Percentiles rank a stretch among this genome's conserved stretches.
Evolutionary conservation across 108 stramenopile genomes (phyloP).

Genomic region (Hondaea fermentalgiana): DNA sequence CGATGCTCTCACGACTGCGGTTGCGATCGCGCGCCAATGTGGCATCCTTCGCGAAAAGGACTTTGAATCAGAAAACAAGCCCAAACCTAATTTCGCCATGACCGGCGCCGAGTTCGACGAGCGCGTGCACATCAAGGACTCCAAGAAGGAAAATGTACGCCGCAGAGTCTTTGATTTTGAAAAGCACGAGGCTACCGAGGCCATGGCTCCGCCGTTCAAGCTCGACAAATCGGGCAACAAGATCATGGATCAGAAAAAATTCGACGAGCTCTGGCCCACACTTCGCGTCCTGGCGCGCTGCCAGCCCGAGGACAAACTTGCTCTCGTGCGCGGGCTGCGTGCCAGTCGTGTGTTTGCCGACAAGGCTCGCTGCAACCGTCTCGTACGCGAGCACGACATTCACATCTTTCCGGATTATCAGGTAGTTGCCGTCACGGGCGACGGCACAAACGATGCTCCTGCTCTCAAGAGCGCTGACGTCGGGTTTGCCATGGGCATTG

Average conservation of each 20-base stretch:
- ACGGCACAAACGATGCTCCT: constrained; percentile 97
- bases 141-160: neutral
- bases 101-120: constrained; percentile 63
- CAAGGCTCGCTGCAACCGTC: constrained; percentile 51
- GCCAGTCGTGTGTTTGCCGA: constrained; percentile 62
- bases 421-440: constrained; percentile 95
- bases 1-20: constrained; percentile 85
- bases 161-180: neutral
- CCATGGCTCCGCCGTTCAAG: neutral
- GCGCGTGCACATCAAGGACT: constrained; percentile 50
- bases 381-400: constrained; percentile 53
- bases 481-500: constrained; percentile 93
- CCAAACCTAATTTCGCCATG: constrained; percentile 69
- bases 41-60: constrained; percentile 42
- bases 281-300: constrained; percentile 82
- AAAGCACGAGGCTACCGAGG: neutral
- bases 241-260: constrained; percentile 67
- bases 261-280: constrained; percentile 73
- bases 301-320: constrained; percentile 86
- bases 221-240: constrained; percentile 41
- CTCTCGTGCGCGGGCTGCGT: constrained; percentile 77
- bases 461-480: constrained; percentile 94
- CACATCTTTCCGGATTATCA: constrained; percentile 68
- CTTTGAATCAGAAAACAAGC: constrained; percentile 28
- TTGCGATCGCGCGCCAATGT: constrained; percentile 72